Base-by-base conservation (phyloP, 371 early-diverging fungal species). In the Syncephalastrum monosporum region DNA sequence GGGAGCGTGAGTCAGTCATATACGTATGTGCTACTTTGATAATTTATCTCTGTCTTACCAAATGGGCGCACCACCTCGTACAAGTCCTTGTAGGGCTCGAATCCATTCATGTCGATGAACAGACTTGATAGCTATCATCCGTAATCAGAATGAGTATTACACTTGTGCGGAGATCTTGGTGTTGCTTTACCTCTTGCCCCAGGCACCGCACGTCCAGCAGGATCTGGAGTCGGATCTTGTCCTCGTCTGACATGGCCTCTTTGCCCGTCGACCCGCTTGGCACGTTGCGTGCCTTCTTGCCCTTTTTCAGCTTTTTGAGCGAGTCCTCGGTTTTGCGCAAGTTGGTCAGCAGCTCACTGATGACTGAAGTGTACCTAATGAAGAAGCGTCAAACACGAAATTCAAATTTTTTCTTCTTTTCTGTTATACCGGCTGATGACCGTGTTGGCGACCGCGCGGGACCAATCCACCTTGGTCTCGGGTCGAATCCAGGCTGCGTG, bases 181-280 rank as follows among this genome's bases (percentile, higher is more conserved):
- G 17, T 45, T 16, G 29, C 49, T 68, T 68, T 67, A 83, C 84
- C 72, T 84, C 80, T 13, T 64, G 44, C 25, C 74, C 81, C 44
- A 80, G 71, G 42, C 65, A 70, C 10, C 51, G 55, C 21, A 85
- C 84, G 62, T 88, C 87, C 56, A 87, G 63, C 14, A 68, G 65
- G 25, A 80, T 66, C 50, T 86, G 88, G 52, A 87, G 23, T 1
- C 82, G 71, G 55, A 85, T 77, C 55, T 86, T 86, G 56, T 88
- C 86, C 42, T 80, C 77, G 44, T 72, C 76, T 13, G 71, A 64
- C 67, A 76, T 52, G 55, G 47, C 16, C 16, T 16, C 1, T 29
- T 33, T 23, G 55, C 62, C 10, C 38, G 23, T 19, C 50, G 52
- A 12, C 59, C 57, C 44, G 63, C 62, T 13, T 29, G 24, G n/a